phyloP scores from a whole-genome alignment of 2,329 filamentous ascomycete species.

The Penicillium sp. region DNA sequence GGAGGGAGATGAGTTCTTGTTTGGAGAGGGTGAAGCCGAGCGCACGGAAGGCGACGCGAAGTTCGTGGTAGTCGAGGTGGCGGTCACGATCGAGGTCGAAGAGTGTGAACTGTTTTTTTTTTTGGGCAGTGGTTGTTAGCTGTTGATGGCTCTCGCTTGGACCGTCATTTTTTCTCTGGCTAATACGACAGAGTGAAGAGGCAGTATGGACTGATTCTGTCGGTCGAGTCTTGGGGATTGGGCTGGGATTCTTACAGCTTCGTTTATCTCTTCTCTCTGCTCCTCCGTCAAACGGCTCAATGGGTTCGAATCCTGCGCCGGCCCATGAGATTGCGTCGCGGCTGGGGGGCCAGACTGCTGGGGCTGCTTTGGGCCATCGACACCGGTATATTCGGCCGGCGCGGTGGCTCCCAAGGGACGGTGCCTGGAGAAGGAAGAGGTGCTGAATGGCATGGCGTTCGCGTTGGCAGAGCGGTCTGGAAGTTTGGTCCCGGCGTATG shows the following conservation, averaged over 20 bases:
- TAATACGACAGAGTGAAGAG: background rate
- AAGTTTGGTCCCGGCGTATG: slow-evolving; percentile 58
- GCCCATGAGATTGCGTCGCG: slow-evolving; percentile 47
- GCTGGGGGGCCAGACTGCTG: slow-evolving; percentile 40
- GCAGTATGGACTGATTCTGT: background rate
- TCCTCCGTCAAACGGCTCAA: slow-evolving; percentile 74
- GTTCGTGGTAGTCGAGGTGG: slow-evolving; percentile 95
- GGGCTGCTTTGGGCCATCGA: slow-evolving; percentile 33
- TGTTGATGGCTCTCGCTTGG: background rate
- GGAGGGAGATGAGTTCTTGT: slow-evolving; percentile 76
- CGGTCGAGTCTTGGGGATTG: background rate
- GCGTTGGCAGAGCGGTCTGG: slow-evolving; percentile 51
- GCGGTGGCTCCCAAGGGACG: slow-evolving; percentile 36
- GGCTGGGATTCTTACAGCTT: slow-evolving; percentile 69
- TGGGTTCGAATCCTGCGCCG: slow-evolving; percentile 52
- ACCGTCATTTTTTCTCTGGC: background rate
- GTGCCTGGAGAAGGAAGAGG: slow-evolving; percentile 48
- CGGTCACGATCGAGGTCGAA: slow-evolving; percentile 97
- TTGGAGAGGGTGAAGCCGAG: slow-evolving; percentile 92
- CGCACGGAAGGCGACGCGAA: slow-evolving; percentile 93
- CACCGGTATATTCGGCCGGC: slow-evolving; percentile 29
- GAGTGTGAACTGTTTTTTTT: slow-evolving; percentile 71
- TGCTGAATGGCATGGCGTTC: slow-evolving; percentile 50
- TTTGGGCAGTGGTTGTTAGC: background rate
- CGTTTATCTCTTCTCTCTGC: slow-evolving; percentile 89